Evolutionary conservation across 1,284 basidiomycete genomes (phyloP), one percentile per base, ranked within the genome.

Genomic region (Malassezia globosa): DNA sequence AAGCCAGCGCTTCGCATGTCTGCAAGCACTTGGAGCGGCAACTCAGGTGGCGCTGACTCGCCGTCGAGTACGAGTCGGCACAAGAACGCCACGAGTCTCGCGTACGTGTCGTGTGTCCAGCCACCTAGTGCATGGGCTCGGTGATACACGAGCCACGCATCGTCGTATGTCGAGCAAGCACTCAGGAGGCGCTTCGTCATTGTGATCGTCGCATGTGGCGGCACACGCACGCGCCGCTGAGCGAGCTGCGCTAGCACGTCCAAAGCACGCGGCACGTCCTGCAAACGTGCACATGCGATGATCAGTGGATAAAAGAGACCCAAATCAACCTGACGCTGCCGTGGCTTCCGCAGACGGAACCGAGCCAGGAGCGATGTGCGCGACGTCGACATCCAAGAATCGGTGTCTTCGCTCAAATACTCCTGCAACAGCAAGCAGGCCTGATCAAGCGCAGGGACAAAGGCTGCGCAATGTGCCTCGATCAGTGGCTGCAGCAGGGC

Each of bases 1-100:
- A 80, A 73, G 11, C 82, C 82, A 0, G 79, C 78, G 2, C 73
- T 69, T 8, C 80, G 81, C 86, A 95, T 90, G 73, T 94, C 87
- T 42, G 77, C 75, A 52, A 92, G 77, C 56, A 95, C 83, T 44
- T 79, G 77, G 68, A 88, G 81, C 63, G 87, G 84, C 37, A 81
- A 76, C 34, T 77, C 76, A 18, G 82, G 75, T 4, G 82, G 77
- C 1, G 37, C 39, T 8, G 14, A 19, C 4, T n/a, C 7, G 5
- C 16, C 37, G 24, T 21, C 24, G 24, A 43, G 10, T 11, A 16
- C 19, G 37, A 41, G 21, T 2, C 36, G 33, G 45, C 50, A 52
- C 19, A 46, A 29, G 7, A 14, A 14, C 3, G 25, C 34, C 7
- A 52, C 27, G 4, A 47, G 13, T 7, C 31, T 37, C 25, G 38